Evolutionary conservation across 83 land plant species (phyloP), one percentile per base, ranked within the genome.

Genomic region (Thuja plicata): DNA sequence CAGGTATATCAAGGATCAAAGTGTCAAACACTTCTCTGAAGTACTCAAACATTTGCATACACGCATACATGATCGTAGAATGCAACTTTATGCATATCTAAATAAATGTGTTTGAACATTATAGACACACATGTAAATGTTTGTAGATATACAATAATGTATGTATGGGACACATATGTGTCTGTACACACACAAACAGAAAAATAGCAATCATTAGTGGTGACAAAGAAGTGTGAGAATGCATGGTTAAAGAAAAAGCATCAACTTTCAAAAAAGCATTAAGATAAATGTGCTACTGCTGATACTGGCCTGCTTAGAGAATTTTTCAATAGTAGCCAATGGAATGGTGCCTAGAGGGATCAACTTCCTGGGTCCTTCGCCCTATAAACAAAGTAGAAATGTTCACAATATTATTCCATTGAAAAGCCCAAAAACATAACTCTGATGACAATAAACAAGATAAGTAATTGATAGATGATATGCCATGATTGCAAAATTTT

Each of bases 271-370:
- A 80, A 88, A 15, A 19, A 35, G 78, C 8, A 50, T 55, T 48
- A 85, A 30, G 24, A 74, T 74, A 66, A 84, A 89, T 0, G 5
- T 45, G 30, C n/a, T 48, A 89, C 43, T 37, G 66, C 38, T 27
- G 66, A 38, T 62, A 92, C 92, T 88, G 87, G 96, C 99, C 86
- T 90, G 94, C 92, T 97, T 95, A 88, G 62, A 88, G 84, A 98
- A 96, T 89, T 96, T 97, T 89, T 98, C 99, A 90, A 98, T 97
- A 16, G 97, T 92, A 27, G 96, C 89, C 92, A 98, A 91, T 38
- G 99, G 97, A 66, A 98, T 96, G 8, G 99, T 98, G 80, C 99
- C 99, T 87, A 98, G 93, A 48, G 91, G 86, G 89, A 97, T 91
- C n/a, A 96, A 76, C 52, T 93, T 89, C 66, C 95, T 91, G 7